Evolutionary conservation across 805 yeast genomes (phyloP).

Genomic region (Kodamaea sagamina): DNA sequence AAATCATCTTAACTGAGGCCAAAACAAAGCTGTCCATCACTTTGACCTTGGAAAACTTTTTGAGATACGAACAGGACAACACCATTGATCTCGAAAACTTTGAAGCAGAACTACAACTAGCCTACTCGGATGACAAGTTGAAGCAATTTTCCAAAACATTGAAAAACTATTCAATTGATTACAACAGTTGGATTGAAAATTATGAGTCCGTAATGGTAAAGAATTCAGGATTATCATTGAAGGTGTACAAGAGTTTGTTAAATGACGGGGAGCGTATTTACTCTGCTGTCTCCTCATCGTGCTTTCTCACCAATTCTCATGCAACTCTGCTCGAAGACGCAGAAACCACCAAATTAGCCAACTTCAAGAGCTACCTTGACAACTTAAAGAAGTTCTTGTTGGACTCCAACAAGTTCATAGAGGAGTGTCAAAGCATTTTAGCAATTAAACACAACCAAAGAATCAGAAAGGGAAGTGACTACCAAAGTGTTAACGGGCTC

Average conservation of each 20-base stretch:
- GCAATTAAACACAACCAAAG: slow-evolving; percentile 54
- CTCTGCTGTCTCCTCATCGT: slow-evolving; percentile 36
- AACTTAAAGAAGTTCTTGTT: slow-evolving; percentile 45
- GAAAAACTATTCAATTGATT: slow-evolving; percentile 45
- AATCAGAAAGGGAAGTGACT: slow-evolving; percentile 37
- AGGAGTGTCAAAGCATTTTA: slow-evolving; percentile 54
- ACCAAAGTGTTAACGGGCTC: slow-evolving; percentile 18
- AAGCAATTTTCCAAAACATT: slow-evolving; percentile 37
- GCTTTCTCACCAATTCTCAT: slow-evolving; percentile 13
- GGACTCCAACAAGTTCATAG: slow-evolving; percentile 52
- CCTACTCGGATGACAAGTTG: slow-evolving; percentile 56
- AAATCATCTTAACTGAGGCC: slow-evolving; percentile 39
- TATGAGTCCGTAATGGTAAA: slow-evolving; percentile 43
- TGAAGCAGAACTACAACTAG: slow-evolving; percentile 20
- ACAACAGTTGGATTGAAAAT: slow-evolving; percentile 52
- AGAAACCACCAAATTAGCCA: slow-evolving; percentile 14
- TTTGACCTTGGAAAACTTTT: slow-evolving; percentile 32
- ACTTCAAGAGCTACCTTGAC: slow-evolving; percentile 24
- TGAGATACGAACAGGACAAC: slow-evolving; percentile 22
- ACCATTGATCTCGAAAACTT: slow-evolving; percentile 1
- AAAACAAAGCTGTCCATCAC: slow-evolving; percentile 33
- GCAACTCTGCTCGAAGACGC: slow-evolving; percentile 5
- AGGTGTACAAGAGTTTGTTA: slow-evolving; percentile 44
- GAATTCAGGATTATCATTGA: slow-evolving; percentile 47
- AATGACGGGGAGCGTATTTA: slow-evolving; percentile 57